Evolutionary conservation across 768 basidiomycete species (phyloP).

Genomic region (Leccinum subgranulosum): DNA sequence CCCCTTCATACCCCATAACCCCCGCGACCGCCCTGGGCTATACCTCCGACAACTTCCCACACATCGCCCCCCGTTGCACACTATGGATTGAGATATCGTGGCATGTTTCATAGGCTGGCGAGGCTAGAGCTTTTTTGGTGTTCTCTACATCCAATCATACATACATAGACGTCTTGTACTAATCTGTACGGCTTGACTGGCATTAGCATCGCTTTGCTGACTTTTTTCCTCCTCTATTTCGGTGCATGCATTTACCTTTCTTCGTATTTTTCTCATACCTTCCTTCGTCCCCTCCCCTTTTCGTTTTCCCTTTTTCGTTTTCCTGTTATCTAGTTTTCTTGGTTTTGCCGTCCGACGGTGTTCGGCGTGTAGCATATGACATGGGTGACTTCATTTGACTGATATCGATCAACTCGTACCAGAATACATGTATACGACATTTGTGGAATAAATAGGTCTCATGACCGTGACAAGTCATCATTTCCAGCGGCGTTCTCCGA

Average conservation of each 20-base stretch:
- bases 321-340: neutral
- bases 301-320: neutral
- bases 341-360: neutral
- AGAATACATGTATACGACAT: no score
- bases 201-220: neutral
- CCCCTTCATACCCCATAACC: neutral
- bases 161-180: constrained; percentile 11
- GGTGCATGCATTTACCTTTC: neutral
- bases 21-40: neutral
- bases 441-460: no score
- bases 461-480: no score
- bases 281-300: neutral
- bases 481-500: no score
- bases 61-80: neutral
- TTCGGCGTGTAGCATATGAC: neutral
- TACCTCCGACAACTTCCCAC: constrained; percentile 3
- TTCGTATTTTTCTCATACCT: neutral
- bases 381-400: neutral
- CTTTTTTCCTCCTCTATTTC: neutral
- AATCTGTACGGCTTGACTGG: neutral
- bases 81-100: constrained; percentile 5
- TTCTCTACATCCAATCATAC: neutral
- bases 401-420: neutral
- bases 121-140: constrained; percentile 3
- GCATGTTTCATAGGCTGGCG: neutral